A percentile compares a stretch with the other conserved stretches of the same genome.
phyloP scores from a whole-genome alignment of 768 basidiomycete species.

The Paxillus rubicundulus region DNA sequence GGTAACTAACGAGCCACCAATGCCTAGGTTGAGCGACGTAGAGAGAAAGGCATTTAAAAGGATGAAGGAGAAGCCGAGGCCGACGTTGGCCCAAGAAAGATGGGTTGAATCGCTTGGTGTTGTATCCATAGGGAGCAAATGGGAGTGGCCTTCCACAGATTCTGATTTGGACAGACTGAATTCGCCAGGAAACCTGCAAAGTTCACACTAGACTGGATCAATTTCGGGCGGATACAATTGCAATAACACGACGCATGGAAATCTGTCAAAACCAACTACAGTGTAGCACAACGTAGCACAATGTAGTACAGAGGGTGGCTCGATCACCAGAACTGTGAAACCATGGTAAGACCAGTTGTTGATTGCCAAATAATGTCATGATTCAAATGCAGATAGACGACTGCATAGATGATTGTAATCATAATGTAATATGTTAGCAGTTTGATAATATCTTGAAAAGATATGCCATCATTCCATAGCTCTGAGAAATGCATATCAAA shows the following conservation, averaged over 20 bases:
- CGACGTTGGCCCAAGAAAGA: slow-evolving; percentile 73
- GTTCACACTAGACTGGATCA: not conserved
- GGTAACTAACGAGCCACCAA: slow-evolving; percentile 64
- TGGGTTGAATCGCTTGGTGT: slow-evolving; percentile 21
- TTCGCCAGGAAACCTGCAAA: not conserved
- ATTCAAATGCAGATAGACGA: too few species aligned
- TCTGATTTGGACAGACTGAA: not conserved
- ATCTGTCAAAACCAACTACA: not conserved
- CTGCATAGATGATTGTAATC: too few species aligned
- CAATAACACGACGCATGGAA: not conserved
- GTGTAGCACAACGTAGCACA: too few species aligned
- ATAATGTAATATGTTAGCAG: too few species aligned
- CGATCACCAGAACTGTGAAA: too few species aligned
- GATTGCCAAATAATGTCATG: too few species aligned
- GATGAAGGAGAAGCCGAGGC: slow-evolving; percentile 72
- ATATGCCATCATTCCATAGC: too few species aligned
- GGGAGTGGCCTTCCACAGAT: not conserved
- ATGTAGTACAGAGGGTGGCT: too few species aligned
- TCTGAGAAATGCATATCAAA: too few species aligned
- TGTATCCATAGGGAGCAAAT: slow-evolving; percentile 29
- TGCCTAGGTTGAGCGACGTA: slow-evolving; percentile 58
- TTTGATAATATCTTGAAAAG: too few species aligned
- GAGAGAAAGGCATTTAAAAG: slow-evolving; percentile 70
- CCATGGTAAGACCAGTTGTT: too few species aligned
- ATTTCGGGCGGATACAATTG: not conserved